phyloP scores from a whole-genome alignment of 306 rosid genomes.

The Biancaea sappan region DNA sequence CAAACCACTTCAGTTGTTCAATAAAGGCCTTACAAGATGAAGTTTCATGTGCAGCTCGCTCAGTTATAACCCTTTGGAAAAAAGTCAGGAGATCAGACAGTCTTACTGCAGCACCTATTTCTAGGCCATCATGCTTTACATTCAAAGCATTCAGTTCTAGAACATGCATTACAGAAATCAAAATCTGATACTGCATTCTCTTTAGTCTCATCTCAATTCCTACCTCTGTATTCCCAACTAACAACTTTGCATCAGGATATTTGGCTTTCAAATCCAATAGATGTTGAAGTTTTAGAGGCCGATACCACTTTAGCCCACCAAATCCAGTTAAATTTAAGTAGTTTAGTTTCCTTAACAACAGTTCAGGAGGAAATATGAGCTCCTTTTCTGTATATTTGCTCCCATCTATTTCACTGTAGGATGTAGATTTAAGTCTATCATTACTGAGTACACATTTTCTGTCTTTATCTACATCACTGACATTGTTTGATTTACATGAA shows the following conservation, averaged over 20 bases:
- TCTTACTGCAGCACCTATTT: constrained; percentile 89
- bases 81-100: constrained; percentile 70
- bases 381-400: constrained; percentile 79
- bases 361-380: constrained; percentile 91
- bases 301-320: constrained; percentile 82
- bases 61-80: constrained; percentile 57
- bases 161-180: constrained; percentile 72
- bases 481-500: constrained; percentile 63
- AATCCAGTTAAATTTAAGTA: constrained; percentile 69
- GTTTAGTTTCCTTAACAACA: constrained; percentile 55
- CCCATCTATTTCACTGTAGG: constrained; percentile 81
- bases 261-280: constrained; percentile 71
- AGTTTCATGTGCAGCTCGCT: constrained; percentile 73
- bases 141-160: constrained; percentile 69
- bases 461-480: constrained; percentile 34
- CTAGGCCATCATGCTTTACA: constrained; percentile 71
- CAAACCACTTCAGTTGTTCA: constrained; percentile 98
- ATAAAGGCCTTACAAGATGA: constrained; percentile 74
- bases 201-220: constrained; percentile 95
- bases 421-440: constrained; percentile 49
- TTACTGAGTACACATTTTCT: constrained; percentile 36
- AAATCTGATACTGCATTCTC: constrained; percentile 63
- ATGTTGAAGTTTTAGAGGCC: constrained; percentile 73
- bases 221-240: constrained; percentile 93
- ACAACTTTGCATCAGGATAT: constrained; percentile 74